Evolutionary conservation across 768 basidiomycete species (phyloP), one percentile per base, ranked within the genome.

Genomic region (Serendipita sp.): DNA sequence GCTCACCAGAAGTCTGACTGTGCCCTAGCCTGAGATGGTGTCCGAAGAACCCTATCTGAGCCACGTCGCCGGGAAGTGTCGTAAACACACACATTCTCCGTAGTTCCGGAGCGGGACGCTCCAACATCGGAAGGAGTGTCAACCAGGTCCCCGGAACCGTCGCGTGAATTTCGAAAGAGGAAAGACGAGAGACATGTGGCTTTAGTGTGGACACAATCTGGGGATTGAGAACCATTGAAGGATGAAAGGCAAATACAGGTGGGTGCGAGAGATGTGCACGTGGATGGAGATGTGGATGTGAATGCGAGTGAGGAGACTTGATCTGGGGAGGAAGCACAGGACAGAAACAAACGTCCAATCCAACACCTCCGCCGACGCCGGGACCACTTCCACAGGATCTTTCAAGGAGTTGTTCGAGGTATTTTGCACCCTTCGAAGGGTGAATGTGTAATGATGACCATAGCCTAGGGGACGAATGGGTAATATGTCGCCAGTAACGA

Each of bases 51-150:
- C 24, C 28, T 4, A 60, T n/a, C 16, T 38, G 56, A 1, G 56
- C 56, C 24, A 60, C 56, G 56, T 60, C 56, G 34, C 35, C 28
- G 32, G 24, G 56, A n/a, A 60, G 56, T n/a, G 24, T 60, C 35
- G 56, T 60, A 60, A 28, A 60, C 8, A 60, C 35, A 28, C 35
- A 89, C 48, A 91, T 87, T 68, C 90, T 88, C 0, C 89, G 86
- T 0, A 91, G 78, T 0, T 83, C 79, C 0, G 87, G 89, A 3
- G 81, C 81, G 0, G 91, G 82, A 18, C 88, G 82, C 30, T 83
- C 79, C 16, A 91, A 78, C 58, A 88, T 72, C 0, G 89, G 87
- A 0, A 88, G 73, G 11, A 90, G 72, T 48, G 56, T 60, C 16
- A 60, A 35, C 56, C 56, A 60, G 16, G 56, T 60, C 16, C 56